Percentiles rank a stretch among this genome's conserved stretches.
Evolutionary conservation across 2,329 filamentous ascomycete genomes (phyloP).

Genomic region (Verticillium klebahnii): DNA sequence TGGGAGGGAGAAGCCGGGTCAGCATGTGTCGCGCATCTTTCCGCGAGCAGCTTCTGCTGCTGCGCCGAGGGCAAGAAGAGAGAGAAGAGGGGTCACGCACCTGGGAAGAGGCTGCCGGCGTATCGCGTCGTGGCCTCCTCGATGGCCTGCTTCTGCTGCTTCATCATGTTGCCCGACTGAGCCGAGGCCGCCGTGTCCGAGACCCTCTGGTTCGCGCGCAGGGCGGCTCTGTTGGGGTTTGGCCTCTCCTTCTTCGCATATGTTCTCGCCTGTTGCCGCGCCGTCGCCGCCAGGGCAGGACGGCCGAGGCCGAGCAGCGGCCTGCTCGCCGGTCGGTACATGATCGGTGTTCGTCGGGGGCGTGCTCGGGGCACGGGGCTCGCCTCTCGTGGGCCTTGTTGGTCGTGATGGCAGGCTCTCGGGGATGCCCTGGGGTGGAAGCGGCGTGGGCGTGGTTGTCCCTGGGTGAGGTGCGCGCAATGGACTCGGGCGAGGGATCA

Average conservation of each 20-base stretch:
- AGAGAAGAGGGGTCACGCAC: neutral
- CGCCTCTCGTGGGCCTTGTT: neutral
- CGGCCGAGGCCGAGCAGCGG: constrained; percentile 7
- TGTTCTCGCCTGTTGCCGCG: neutral
- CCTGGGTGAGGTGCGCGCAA: neutral
- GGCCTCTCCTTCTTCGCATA: neutral
- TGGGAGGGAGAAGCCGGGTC: neutral
- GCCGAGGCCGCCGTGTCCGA: neutral
- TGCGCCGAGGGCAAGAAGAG: neutral
- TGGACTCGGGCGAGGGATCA: neutral
- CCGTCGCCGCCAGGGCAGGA: neutral
- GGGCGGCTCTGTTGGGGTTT: neutral
- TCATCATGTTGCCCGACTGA: neutral
- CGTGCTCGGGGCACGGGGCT: neutral
- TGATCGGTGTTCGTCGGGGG: neutral
- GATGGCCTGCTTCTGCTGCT: neutral
- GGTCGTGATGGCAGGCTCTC: neutral
- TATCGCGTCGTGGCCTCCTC: neutral
- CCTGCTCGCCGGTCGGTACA: constrained; percentile 8
- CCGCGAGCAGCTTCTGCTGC: neutral
- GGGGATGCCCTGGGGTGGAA: neutral
- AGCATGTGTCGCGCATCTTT: neutral
- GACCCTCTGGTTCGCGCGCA: neutral
- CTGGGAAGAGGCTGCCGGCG: neutral
- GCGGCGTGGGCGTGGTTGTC: neutral